Evolutionary conservation across 306 rosid species (phyloP).

Genomic region (Lathyrus aphaca): DNA sequence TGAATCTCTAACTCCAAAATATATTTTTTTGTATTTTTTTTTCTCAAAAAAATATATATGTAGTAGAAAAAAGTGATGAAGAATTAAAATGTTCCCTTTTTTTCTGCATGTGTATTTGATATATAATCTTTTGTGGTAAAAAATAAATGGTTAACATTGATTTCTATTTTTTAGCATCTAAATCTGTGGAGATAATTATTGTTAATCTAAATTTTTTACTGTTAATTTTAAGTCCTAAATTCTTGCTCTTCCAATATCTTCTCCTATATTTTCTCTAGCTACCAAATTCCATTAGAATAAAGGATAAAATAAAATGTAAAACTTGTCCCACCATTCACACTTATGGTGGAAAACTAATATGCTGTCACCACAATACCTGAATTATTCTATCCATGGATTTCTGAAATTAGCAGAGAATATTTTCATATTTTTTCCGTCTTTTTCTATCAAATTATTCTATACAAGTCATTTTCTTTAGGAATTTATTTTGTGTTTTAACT

Average conservation of each 20-base stretch:
- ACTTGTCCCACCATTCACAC: conserved; percentile 21
- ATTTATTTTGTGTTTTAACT: not conserved
- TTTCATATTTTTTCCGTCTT: conserved; percentile 15
- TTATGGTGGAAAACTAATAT: conserved; percentile 42
- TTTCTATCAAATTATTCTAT: not conserved
- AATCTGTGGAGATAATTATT: conserved; percentile 16
- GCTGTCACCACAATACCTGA: conserved; percentile 51
- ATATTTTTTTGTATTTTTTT: not conserved
- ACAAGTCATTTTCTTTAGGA: not conserved
- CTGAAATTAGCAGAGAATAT: conserved; percentile 33
- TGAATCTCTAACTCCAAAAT: conserved; percentile 4
- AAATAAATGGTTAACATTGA: conserved; percentile 33
- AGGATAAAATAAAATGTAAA: not conserved
- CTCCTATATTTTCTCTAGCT: conserved; percentile 40
- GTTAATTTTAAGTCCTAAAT: conserved; percentile 31
- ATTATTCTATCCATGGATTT: conserved; percentile 39
- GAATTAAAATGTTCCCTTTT: conserved; percentile 6
- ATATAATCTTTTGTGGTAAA: conserved; percentile 31
- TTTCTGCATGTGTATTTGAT: conserved; percentile 7
- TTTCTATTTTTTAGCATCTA: conserved; percentile 40
- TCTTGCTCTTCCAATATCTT: conserved; percentile 17
- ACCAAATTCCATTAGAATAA: conserved; percentile 29
- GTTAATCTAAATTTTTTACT: not conserved
- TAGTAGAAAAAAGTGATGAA: conserved; percentile 12
- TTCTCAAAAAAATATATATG: not conserved